phyloP scores from a whole-genome alignment of 495 filamentous ascomycete genomes.

The Glarea lozoyensis region DNA sequence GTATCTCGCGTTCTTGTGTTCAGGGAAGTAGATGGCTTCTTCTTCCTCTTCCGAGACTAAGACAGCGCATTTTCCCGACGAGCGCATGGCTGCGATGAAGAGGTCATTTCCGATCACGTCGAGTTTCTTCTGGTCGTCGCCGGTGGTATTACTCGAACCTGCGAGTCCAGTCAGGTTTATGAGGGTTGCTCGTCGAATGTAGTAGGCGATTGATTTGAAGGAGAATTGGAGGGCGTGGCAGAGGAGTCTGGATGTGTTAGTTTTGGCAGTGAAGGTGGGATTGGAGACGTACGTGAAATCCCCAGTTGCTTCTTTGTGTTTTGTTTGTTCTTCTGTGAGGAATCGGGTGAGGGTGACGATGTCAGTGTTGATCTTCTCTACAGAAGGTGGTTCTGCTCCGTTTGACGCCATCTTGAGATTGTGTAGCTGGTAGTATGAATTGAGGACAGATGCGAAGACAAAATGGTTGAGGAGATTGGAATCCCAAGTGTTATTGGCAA shows the following conservation, averaged over 20 bases:
- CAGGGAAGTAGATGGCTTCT: slow-evolving; percentile 76
- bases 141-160: slow-evolving; percentile 88
- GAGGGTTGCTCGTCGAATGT: slow-evolving; percentile 93
- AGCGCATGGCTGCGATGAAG: slow-evolving; percentile 89
- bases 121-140: slow-evolving; percentile 98
- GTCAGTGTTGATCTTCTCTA: slow-evolving; percentile 81
- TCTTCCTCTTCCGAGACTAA: slow-evolving; percentile 97
- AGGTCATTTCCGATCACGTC: slow-evolving; percentile 98
- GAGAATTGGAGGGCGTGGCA: slow-evolving; percentile 98
- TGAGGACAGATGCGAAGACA: too few relatives aligned
- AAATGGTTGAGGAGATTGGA: too few relatives aligned
- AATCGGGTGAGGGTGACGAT: slow-evolving; percentile 93
- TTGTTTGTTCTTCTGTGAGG: slow-evolving; percentile 89
- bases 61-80: slow-evolving; percentile 78
- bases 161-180: slow-evolving; percentile 95
- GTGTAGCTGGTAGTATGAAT: too few relatives aligned
- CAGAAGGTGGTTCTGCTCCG: too few relatives aligned
- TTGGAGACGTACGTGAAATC: slow-evolving; percentile 80
- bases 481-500: too few relatives aligned
- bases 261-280: not conserved
- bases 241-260: slow-evolving; percentile 52
- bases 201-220: slow-evolving; percentile 99
- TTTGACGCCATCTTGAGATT: too few relatives aligned
- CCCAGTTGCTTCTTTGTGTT: slow-evolving; percentile 89
- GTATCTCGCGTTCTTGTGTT: slow-evolving; percentile 74